Base-by-base conservation (phyloP, 257 asterid genomes). In the Ehretia macrophylla region DNA sequence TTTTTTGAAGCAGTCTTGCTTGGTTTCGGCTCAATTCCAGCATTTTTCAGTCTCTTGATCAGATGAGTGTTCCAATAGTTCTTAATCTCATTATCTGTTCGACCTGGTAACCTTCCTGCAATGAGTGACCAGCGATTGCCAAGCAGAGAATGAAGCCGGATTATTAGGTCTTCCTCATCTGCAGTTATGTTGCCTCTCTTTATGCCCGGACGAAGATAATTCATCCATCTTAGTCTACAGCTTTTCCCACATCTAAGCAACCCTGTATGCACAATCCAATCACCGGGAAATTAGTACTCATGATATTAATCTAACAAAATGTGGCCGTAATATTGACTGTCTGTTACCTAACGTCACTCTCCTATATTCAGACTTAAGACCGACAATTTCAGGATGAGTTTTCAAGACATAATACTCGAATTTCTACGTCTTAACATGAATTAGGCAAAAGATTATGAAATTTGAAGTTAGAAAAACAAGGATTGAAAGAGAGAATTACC, bases 71-170 rank as follows among this genome's bases (percentile, higher is more conserved):
- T 86, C 95, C 95, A 85, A 67, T 85, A 66, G 65, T 83, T 85
- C 39, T 85, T 85, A 23, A 85, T 80, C 81, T 85, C 95, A 72
- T 86, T 86, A 66, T 86, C 95, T 8, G 92, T 86, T 72, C 95
- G 84, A 61, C 95, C 90, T 0, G 95, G 83, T 72, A 87, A 79
- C 47, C 88, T 65, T 37, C 88, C 90, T 0, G 95, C 94, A 10
- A 87, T 87, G 8, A 87, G 74, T 19, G 94, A 87, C 94, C 95
- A 87, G 5, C 94, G 83, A 51, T 87, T 87, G 17, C 95, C 95
- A 9, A 84, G 71, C 38, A 87, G 81, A 32, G 72, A 69, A 66
- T 84, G 94, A 1, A 84, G 79, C 35, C 94, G 74, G 0, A 82
- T 68, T 58, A 87, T 82, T 12, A 87, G 75, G 55, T 87, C 94